Percentiles rank a stretch among this genome's conserved stretches.
These are phyloP conservation scores for Ceratocystis cacaofunesta DNA, from an alignment of 2,329 filamentous ascomycete species.

Conservation along the genomic window DNA sequence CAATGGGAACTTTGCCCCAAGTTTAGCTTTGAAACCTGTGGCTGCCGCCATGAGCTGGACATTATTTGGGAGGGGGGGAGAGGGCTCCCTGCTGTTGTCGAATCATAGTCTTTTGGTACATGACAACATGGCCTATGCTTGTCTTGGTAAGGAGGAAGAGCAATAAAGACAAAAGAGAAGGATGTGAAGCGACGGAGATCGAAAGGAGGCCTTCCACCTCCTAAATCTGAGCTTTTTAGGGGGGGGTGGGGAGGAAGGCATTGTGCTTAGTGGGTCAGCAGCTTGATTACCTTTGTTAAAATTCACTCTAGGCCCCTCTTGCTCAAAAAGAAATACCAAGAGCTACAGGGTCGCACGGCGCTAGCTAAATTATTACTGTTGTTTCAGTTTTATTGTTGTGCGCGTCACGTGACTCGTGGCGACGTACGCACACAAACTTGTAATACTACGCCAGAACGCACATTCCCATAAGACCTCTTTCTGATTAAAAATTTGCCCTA, in stretches of 20 bases:
- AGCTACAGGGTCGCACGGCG: not conserved
- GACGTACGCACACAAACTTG: not conserved
- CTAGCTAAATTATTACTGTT: not conserved
- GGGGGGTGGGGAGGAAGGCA: not conserved
- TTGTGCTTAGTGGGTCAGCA: not conserved
- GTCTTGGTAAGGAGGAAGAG: not conserved
- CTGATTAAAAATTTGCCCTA: not conserved
- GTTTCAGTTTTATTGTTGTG: not conserved
- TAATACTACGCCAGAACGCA: not conserved
- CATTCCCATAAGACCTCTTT: not conserved
- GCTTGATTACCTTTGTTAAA: not conserved
- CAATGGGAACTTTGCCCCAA: not conserved
- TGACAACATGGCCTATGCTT: not conserved
- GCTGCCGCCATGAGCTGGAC: too few species aligned
- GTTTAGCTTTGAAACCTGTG: not conserved
- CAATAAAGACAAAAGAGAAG: not conserved
- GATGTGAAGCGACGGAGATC: not conserved
- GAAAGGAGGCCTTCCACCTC: constrained; percentile 4
- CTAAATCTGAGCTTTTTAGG: not conserved
- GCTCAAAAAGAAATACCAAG: not conserved
- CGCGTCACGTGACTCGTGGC: not conserved
- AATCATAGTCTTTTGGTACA: too few species aligned
- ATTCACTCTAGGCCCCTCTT: not conserved
- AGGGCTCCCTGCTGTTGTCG: too few species aligned
- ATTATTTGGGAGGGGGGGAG: too few species aligned